phyloP scores from a whole-genome alignment of 495 filamentous ascomycete genomes.

The Aspergillus campestris region DNA sequence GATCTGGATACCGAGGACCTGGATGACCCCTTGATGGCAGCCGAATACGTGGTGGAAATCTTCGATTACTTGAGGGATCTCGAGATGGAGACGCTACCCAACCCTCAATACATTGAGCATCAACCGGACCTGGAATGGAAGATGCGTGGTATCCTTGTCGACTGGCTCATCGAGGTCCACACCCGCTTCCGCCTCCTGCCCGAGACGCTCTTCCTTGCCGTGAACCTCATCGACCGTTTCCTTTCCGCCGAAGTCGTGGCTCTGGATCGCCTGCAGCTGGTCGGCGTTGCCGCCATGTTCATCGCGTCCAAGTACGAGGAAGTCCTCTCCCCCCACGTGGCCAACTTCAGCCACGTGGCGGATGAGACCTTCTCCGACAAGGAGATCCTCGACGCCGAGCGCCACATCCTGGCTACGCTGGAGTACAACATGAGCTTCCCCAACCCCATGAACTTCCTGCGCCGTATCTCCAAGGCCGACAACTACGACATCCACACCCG shows the following conservation, averaged over 20 bases:
- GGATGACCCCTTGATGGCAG: constrained; percentile 93
- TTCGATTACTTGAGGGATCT: constrained; percentile 92
- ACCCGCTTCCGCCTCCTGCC: constrained; percentile 92
- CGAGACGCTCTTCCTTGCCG: constrained; percentile 93
- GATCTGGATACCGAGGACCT: constrained; percentile 79
- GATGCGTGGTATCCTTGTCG: constrained; percentile 92
- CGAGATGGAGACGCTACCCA: constrained; percentile 74
- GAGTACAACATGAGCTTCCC: constrained; percentile 98
- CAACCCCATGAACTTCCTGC: constrained; percentile 99
- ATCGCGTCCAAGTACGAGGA: constrained; percentile 99
- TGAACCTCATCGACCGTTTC: constrained; percentile 98
- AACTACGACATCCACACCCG: constrained; percentile 96
- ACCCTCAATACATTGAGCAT: constrained; percentile 87
- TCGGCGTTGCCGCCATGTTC: constrained; percentile 97
- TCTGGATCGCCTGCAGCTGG: constrained; percentile 88
- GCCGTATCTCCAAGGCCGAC: constrained; percentile 96
- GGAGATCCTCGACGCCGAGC: constrained; percentile 94
- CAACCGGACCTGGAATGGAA: constrained; percentile 96
- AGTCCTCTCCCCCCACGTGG: constrained; percentile 90
- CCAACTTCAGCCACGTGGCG: constrained; percentile 92
- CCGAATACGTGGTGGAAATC: constrained; percentile 94
- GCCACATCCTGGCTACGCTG: constrained; percentile 79
- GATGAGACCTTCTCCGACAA: constrained; percentile 95
- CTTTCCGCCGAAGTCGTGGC: constrained; percentile 88
- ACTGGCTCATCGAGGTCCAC: constrained; percentile 98